phyloP scores from a whole-genome alignment of 306 rosid genomes.

The cucumber (Cucumis sativus) region DNA sequence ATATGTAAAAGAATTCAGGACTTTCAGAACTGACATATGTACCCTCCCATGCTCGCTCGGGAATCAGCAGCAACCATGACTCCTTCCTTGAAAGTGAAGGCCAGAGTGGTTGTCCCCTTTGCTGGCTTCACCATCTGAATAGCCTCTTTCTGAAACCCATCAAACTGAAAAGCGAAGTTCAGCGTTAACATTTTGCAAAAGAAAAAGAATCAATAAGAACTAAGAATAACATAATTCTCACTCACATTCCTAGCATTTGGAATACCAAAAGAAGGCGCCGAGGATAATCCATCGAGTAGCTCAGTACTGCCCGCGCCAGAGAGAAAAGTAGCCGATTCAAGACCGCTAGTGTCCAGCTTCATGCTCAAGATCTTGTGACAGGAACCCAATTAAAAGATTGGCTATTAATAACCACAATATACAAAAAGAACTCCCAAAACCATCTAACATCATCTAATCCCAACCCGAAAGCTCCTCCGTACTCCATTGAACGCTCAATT shows the following conservation, averaged over 20 bases:
- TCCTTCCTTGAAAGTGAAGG: constrained; percentile 89
- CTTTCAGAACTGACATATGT: constrained; percentile 50
- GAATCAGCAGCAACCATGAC: constrained; percentile 99
- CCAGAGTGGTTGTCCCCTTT: constrained; percentile 93
- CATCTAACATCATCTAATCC: not conserved
- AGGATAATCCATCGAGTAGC: constrained; percentile 36
- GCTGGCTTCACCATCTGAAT: constrained; percentile 95
- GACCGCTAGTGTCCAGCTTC: constrained; percentile 75
- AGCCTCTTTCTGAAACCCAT: constrained; percentile 77
- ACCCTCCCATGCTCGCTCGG: constrained; percentile 98
- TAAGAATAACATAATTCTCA: not conserved
- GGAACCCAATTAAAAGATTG: not conserved
- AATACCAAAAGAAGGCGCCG: constrained; percentile 54
- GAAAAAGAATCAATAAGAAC: not conserved
- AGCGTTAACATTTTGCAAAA: too few relatives aligned
- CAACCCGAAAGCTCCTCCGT: not conserved
- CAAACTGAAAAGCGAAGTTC: constrained; percentile 43
- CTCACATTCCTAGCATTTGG: constrained; percentile 55
- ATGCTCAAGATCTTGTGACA: constrained; percentile 14
- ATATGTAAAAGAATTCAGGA: not conserved
- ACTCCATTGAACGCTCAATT: not conserved
- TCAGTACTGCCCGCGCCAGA: constrained; percentile 23
- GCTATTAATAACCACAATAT: not conserved
- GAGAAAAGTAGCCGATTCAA: constrained; percentile 40
- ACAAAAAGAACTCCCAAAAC: not conserved